These are phyloP conservation scores for Neostapfia colusana DNA, from an alignment of 176 grass and related monocot genomes.

Conservation along the genomic window DNA sequence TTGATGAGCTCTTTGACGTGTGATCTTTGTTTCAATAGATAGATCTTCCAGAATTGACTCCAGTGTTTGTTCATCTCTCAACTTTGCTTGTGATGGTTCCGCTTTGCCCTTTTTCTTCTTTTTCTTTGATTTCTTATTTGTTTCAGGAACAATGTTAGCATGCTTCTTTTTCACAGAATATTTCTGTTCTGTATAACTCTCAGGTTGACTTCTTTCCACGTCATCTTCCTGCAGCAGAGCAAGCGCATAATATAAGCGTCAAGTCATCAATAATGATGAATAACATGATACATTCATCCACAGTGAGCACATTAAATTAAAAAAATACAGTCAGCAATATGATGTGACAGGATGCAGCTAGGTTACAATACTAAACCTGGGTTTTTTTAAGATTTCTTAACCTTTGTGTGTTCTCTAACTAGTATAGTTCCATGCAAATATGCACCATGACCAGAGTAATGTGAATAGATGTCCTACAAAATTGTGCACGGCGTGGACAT, in stretches of 20 bases:
- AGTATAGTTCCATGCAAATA: neutral
- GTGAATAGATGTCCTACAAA: neutral
- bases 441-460: neutral
- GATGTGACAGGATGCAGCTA: neutral
- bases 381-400: neutral
- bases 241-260: conserved; percentile 14
- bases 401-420: neutral
- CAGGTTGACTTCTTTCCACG: conserved; percentile 43
- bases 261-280: neutral
- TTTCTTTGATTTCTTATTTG: conserved; percentile 92
- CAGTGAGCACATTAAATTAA: neutral
- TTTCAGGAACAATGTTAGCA: conserved; percentile 31
- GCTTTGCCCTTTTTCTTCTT: conserved; percentile 91
- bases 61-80: conserved; percentile 52
- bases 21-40: conserved; percentile 57
- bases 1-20: conserved; percentile 38
- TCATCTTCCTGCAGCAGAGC: conserved; percentile 69
- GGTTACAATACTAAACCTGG: neutral
- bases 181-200: conserved; percentile 37
- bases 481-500: neutral
- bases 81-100: conserved; percentile 35
- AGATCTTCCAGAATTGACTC: conserved; percentile 83
- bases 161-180: conserved; percentile 44
- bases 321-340: neutral
- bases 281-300: neutral